Conservation (phyloP, 495 filamentous ascomycete species). For the Articulospora tetracladia region DNA sequence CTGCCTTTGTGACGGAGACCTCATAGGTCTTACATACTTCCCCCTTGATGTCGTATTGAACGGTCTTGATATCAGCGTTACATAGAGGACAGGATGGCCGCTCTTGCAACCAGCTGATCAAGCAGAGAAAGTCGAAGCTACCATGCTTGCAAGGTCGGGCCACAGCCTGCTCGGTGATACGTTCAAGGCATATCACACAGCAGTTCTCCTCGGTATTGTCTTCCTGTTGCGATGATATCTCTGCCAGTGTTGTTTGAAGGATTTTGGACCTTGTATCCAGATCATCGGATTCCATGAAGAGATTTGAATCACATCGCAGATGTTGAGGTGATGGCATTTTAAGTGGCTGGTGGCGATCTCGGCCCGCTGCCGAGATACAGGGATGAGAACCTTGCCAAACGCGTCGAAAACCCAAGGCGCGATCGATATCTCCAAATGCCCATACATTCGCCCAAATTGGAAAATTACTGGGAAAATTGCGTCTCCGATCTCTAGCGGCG, state of each 20-base stretch:
- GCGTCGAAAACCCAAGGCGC: not conserved
- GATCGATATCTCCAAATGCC: too few species aligned
- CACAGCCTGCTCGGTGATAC: conserved; percentile 64
- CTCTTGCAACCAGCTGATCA: conserved; percentile 77
- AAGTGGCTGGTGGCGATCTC: not conserved
- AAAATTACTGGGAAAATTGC: too few species aligned
- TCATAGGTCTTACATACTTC: conserved; percentile 45
- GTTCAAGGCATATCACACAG: conserved; percentile 74
- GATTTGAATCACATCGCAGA: not conserved
- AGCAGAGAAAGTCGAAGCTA: conserved; percentile 81
- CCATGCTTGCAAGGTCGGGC: conserved; percentile 73
- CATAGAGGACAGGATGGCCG: conserved; percentile 70
- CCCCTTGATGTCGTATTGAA: conserved; percentile 58
- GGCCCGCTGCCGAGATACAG: not conserved
- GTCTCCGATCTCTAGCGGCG: too few species aligned
- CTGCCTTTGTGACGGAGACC: conserved; percentile 37
- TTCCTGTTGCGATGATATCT: conserved; percentile 32
- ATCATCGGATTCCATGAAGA: conserved; percentile 20
- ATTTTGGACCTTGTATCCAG: conserved; percentile 38
- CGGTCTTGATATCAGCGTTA: conserved; percentile 62
- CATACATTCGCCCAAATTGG: too few species aligned
- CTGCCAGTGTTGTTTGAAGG: conserved; percentile 41
- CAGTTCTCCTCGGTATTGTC: conserved; percentile 26
- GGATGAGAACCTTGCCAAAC: not conserved
- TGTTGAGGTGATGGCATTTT: not conserved